Conservation (phyloP, 768 basidiomycete genomes). For the Suillus brevipes region DNA sequence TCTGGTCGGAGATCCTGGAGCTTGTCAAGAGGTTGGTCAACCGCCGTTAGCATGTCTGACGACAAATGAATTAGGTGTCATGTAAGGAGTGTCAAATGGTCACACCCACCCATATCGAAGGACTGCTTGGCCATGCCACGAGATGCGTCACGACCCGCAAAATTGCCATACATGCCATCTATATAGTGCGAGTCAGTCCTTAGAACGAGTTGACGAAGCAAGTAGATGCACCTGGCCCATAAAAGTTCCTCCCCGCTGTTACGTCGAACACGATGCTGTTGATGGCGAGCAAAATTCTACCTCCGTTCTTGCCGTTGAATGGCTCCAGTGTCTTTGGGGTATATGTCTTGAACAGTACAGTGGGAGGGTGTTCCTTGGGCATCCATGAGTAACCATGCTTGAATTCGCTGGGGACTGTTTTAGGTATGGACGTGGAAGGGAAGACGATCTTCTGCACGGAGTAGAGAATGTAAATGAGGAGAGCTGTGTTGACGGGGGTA, state of each 20-base stretch:
- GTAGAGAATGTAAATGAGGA: slow-evolving; percentile 78
- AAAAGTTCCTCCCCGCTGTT: slow-evolving; percentile 84
- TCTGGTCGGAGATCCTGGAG: slow-evolving; percentile 74
- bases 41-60: slow-evolving; percentile 85
- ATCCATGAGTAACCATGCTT: slow-evolving; percentile 89
- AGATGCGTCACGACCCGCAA: slow-evolving; percentile 95
- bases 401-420: slow-evolving; percentile 64
- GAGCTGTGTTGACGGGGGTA: slow-evolving; percentile 78
- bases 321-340: slow-evolving; percentile 74
- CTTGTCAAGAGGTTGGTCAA: slow-evolving; percentile 85
- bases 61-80: background rate
- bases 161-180: slow-evolving; percentile 98
- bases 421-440: slow-evolving; percentile 56
- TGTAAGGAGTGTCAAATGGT: background rate
- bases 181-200: slow-evolving; percentile 9
- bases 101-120: slow-evolving; percentile 76
- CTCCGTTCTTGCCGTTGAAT: slow-evolving; percentile 63
- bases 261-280: slow-evolving; percentile 92
- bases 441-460: slow-evolving; percentile 73
- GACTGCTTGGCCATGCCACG: slow-evolving; percentile 98
- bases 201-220: slow-evolving; percentile 1
- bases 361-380: slow-evolving; percentile 79
- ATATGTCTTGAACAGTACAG: slow-evolving; percentile 73
- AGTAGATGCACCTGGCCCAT: slow-evolving; percentile 79
- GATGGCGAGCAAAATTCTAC: slow-evolving; percentile 84